A percentile compares a stretch with the other conserved stretches of the same genome.
These are phyloP conservation scores for Cryptococcus sp. DNA, from an alignment of 1,284 basidiomycete genomes.

Conservation along the genomic window DNA sequence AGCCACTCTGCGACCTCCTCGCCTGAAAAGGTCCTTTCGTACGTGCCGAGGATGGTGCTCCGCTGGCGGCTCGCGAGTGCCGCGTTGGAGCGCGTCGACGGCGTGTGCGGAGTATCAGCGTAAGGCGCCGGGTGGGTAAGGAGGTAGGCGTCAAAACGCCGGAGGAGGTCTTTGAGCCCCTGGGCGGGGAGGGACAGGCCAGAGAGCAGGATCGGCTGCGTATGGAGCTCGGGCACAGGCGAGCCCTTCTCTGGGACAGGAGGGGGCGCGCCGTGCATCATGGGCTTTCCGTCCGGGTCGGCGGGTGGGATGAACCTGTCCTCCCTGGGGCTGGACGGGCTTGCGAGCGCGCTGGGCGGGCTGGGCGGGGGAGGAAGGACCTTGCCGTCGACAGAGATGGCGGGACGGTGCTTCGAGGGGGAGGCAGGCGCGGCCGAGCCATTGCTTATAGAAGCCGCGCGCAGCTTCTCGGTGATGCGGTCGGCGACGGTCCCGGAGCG, in stretches of 20 bases:
- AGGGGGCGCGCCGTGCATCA: constrained; percentile 15
- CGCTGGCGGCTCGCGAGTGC: constrained; percentile 61
- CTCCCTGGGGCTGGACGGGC: constrained; percentile 35
- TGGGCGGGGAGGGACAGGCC: constrained; percentile 65
- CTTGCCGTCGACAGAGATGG: constrained; percentile 33
- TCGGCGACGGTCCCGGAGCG: constrained; percentile 48
- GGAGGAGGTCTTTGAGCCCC: constrained; percentile 65
- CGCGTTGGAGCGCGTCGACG: constrained; percentile 60
- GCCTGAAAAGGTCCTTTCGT: constrained; percentile 76
- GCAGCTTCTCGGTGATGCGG: constrained; percentile 48
- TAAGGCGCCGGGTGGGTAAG: constrained; percentile 39
- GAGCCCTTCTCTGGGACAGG: constrained; percentile 13
- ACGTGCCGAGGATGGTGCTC: constrained; percentile 81
- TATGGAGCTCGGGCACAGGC: neutral
- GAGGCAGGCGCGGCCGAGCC: neutral
- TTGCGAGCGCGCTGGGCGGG: constrained; percentile 18
- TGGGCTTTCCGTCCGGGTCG: constrained; percentile 36
- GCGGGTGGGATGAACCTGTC: constrained; percentile 44
- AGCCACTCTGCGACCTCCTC: constrained; percentile 76
- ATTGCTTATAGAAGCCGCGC: constrained; percentile 31
- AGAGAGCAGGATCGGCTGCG: constrained; percentile 62
- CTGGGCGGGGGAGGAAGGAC: constrained; percentile 30
- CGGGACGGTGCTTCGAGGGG: constrained; percentile 8
- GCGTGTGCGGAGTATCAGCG: constrained; percentile 25
- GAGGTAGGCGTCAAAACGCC: constrained; percentile 51